Percentiles rank a stretch among this genome's conserved stretches.
Conservation (phyloP, 257 asterid species). For the Vinca minor region DNA sequence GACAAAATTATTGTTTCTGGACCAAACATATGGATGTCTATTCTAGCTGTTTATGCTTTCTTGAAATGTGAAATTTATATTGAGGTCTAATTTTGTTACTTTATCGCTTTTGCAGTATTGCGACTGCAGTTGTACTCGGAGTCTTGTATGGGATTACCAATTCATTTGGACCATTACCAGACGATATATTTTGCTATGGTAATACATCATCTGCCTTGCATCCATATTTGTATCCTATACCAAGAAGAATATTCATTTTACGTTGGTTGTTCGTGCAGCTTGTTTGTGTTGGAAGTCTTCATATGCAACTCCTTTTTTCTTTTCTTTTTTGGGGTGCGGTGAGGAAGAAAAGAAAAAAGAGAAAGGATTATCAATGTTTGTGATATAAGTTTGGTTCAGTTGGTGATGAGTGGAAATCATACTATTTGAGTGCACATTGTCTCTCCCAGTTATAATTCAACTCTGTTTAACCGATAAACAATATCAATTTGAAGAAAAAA, state of each 20-base stretch:
- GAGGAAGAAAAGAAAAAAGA: no score
- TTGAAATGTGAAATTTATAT: conserved; percentile 4
- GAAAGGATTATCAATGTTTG: background rate
- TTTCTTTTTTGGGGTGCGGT: no score
- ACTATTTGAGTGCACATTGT: background rate
- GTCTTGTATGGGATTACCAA: conserved; percentile 78
- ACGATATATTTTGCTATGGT: conserved; percentile 88
- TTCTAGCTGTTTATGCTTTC: conserved; percentile 10
- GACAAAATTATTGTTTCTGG: conserved; percentile 73
- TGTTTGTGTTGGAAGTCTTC: no score
- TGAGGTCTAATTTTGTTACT: conserved; percentile 17
- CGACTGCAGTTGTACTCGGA: conserved; percentile 72
- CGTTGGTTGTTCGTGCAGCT: no score
- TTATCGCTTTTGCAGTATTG: conserved; percentile 43
- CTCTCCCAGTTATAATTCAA: background rate
- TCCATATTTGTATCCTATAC: no score
- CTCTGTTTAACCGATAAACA: background rate
- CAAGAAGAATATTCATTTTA: no score
- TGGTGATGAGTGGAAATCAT: background rate
- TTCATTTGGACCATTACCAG: conserved; percentile 80
- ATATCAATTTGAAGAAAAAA: no score
- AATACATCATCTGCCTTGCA: conserved; percentile 18
- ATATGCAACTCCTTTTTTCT: no score
- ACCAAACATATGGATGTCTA: conserved; percentile 52
- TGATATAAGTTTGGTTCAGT: background rate